Conservation (phyloP, 495 filamentous ascomycete species). For the Endocarpon pusillum region DNA sequence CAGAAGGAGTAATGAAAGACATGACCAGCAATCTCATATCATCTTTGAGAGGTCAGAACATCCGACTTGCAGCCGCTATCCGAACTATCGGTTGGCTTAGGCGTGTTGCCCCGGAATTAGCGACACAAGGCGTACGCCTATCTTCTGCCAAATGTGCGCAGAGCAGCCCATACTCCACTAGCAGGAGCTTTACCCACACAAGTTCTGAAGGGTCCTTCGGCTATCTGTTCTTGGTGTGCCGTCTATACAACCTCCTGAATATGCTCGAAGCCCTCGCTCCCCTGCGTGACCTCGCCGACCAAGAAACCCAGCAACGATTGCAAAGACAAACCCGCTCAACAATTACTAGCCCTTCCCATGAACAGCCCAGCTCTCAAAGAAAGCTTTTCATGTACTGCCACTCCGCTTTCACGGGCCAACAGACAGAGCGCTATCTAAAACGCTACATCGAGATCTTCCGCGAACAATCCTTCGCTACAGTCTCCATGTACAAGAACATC, state of each 20-base stretch:
- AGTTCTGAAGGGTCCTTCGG: conserved; percentile 48
- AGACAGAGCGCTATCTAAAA: conserved; percentile 89
- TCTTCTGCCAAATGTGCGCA: background rate
- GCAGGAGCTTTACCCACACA: background rate
- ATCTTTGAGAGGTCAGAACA: conserved; percentile 52
- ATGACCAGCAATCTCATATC: conserved; percentile 77
- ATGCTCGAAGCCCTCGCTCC: conserved; percentile 79
- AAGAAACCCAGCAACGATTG: conserved; percentile 44
- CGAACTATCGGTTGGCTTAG: conserved; percentile 85
- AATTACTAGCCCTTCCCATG: conserved; percentile 6
- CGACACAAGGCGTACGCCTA: conserved; percentile 16
- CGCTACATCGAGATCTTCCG: conserved; percentile 95
- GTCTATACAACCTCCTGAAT: conserved; percentile 58
- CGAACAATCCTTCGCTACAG: conserved; percentile 90
- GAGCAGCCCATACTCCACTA: background rate
- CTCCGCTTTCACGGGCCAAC: too few species aligned
- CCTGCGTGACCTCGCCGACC: conserved; percentile 72
- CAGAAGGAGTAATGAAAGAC: conserved; percentile 74
- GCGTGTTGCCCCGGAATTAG: conserved; percentile 67
- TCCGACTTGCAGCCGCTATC: conserved; percentile 84
- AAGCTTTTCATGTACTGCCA: too few species aligned
- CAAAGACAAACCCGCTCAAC: conserved; percentile 7
- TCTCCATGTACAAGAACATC: conserved; percentile 81
- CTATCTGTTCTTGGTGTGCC: conserved; percentile 72
- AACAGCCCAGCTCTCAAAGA: conserved; percentile 33